Conservation (phyloP, 169 alveolate genomes). For the Babesia sp. region DNA sequence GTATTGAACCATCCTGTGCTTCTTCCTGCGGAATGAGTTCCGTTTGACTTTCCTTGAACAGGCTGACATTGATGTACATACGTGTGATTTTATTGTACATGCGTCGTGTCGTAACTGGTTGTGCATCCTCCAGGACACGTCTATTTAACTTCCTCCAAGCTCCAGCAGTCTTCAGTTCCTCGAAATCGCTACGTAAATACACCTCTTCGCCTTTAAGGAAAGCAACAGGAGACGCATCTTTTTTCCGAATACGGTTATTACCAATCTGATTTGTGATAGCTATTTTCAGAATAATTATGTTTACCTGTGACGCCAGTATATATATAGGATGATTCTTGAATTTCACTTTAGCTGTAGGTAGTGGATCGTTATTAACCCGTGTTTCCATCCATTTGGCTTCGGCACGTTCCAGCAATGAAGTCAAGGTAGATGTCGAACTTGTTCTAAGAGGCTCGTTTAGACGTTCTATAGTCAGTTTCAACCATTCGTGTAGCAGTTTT, state of each 20-base stretch:
- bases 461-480: background rate
- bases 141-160: conserved; percentile 60
- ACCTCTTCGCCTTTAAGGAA: conserved; percentile 47
- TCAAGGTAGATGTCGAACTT: background rate
- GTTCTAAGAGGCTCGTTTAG: conserved; percentile 17
- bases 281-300: background rate
- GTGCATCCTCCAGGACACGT: conserved; percentile 26
- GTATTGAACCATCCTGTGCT: conserved; percentile 4
- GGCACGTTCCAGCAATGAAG: conserved; percentile 38
- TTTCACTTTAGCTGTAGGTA: conserved; percentile 29
- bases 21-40: conserved; percentile 7
- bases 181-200: conserved; percentile 34
- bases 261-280: conserved; percentile 18
- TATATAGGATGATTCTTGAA: conserved; percentile 53
- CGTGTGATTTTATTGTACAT: conserved; percentile 3
- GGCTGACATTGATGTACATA: conserved; percentile 6
- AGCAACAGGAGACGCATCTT: conserved; percentile 28
- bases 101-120: conserved; percentile 33
- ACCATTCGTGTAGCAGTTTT: conserved; percentile 24
- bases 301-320: conserved; percentile 61
- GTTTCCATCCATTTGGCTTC: conserved; percentile 42
- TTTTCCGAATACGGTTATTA: conserved; percentile 4
- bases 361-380: conserved; percentile 31
- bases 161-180: conserved; percentile 36
- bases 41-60: conserved; percentile 32